A percentile compares a stretch with the other conserved stretches of the same genome.
Evolutionary conservation across 2,329 filamentous ascomycete genomes (phyloP).

Genomic region (Exophiala dermatitidis): DNA sequence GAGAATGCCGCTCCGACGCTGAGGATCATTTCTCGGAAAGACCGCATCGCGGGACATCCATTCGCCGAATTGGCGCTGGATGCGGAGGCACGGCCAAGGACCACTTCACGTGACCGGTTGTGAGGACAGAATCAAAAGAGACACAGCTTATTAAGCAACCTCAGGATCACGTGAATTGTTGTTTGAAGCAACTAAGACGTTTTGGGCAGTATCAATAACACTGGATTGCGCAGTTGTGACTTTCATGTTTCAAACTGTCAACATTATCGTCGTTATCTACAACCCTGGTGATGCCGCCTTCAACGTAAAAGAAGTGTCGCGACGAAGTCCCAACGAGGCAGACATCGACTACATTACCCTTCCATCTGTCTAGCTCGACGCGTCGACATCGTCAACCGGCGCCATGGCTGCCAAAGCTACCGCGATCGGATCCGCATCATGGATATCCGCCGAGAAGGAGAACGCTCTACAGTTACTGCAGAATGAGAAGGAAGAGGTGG

Average conservation of each 20-base stretch:
- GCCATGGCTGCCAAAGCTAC: constrained; percentile 33
- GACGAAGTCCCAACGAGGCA: too few species aligned
- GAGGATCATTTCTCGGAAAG: neutral
- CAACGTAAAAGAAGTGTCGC: neutral
- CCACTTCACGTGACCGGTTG: neutral
- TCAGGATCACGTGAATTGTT: too few species aligned
- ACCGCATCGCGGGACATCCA: neutral
- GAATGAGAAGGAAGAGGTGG: constrained; percentile 85
- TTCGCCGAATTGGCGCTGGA: too few species aligned
- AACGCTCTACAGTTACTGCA: constrained; percentile 68
- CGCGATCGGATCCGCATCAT: constrained; percentile 71
- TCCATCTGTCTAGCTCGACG: too few species aligned
- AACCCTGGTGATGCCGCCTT: neutral
- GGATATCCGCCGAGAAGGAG: constrained; percentile 77
- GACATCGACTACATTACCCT: neutral
- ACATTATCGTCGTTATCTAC: neutral
- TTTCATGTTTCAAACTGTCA: neutral
- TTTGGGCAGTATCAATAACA: constrained; percentile 3
- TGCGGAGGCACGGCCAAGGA: too few species aligned
- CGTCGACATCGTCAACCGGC: neutral
- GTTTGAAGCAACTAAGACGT: neutral
- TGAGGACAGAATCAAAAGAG: too few species aligned
- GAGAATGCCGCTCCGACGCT: too few species aligned
- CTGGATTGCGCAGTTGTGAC: neutral
- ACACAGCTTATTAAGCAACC: too few species aligned